Percentiles rank a stretch among this genome's conserved stretches.
These are phyloP conservation scores for Tylopilus subfusipes DNA, from an alignment of 768 basidiomycete species.

Conservation along the genomic window DNA sequence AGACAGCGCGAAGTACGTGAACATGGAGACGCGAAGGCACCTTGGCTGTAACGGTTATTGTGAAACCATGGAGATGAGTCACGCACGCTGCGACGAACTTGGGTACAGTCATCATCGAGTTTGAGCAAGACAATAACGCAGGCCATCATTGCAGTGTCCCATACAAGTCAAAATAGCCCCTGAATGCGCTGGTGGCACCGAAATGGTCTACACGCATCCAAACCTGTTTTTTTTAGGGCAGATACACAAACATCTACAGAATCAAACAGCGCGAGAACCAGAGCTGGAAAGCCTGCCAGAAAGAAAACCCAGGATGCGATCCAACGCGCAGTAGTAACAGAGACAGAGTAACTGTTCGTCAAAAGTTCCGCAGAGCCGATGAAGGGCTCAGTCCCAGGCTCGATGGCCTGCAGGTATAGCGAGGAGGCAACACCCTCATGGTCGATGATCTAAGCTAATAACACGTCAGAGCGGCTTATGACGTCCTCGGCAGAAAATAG, in stretches of 20 bases:
- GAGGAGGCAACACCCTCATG: neutral
- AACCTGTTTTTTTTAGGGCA: neutral
- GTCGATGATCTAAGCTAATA: neutral
- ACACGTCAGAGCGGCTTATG: neutral
- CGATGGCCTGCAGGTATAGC: neutral
- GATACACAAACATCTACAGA: neutral
- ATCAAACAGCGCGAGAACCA: neutral
- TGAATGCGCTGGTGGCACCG: constrained; percentile 4
- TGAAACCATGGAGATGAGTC: constrained; percentile 29
- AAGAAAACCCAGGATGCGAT: neutral
- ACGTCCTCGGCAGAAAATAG: neutral
- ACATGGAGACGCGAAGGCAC: constrained; percentile 16
- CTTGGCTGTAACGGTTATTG: constrained; percentile 22
- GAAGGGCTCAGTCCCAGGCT: neutral
- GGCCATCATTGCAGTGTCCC: constrained; percentile 1
- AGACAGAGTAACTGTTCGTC: neutral
- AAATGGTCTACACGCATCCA: too few species aligned
- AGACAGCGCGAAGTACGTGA: constrained; percentile 15
- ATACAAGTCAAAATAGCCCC: constrained; percentile 11
- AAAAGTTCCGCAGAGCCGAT: neutral
- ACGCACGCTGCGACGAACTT: constrained; percentile 1
- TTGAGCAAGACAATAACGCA: constrained; percentile 26
- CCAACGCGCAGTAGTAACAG: neutral
- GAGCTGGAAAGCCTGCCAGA: neutral
- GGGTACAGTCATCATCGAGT: constrained; percentile 2